phyloP scores from a whole-genome alignment of 768 basidiomycete genomes.

The Kwoniella mangroviensis region DNA sequence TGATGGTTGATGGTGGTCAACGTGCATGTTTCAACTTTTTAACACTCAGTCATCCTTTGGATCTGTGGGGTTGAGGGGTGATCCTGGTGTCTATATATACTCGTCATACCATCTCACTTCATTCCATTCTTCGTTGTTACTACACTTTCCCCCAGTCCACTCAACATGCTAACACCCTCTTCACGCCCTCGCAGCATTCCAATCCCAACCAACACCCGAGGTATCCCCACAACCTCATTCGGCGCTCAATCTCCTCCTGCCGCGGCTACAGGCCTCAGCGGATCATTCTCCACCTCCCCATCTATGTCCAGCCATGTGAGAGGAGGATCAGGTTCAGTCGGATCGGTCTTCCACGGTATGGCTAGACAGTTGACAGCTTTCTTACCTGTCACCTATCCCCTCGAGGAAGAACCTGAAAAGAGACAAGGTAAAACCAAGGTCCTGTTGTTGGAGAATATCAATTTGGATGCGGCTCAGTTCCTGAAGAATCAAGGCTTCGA shows the following conservation, averaged over 20 bases:
- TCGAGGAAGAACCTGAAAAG: conserved; percentile 40
- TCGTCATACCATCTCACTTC: neutral
- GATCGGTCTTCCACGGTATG: conserved; percentile 18
- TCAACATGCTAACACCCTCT: conserved; percentile 6
- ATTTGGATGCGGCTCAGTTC: conserved; percentile 78
- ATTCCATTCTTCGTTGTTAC: neutral
- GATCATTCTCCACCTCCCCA: conserved; percentile 39
- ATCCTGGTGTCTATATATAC: neutral
- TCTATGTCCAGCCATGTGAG: conserved; percentile 8
- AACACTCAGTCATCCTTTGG: neutral
- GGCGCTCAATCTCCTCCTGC: conserved; percentile 41
- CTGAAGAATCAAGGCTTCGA: conserved; percentile 80
- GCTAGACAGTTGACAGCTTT: conserved; percentile 49
- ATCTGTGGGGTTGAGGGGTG: conserved; percentile 1
- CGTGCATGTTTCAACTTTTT: neutral
- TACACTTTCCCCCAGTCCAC: neutral
- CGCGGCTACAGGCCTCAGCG: conserved; percentile 32
- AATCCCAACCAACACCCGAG: conserved; percentile 56
- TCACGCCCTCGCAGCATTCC: conserved; percentile 48
- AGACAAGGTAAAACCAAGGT: conserved; percentile 75
- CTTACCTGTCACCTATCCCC: conserved; percentile 45
- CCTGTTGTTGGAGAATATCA: conserved; percentile 93
- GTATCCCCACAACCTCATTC: conserved; percentile 46
- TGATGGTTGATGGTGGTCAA: neutral
- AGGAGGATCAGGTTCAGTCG: conserved; percentile 7